These are phyloP conservation scores for Colletotrichum sp. DNA, from an alignment of 2,329 filamentous ascomycete genomes.

Conservation along the genomic window DNA sequence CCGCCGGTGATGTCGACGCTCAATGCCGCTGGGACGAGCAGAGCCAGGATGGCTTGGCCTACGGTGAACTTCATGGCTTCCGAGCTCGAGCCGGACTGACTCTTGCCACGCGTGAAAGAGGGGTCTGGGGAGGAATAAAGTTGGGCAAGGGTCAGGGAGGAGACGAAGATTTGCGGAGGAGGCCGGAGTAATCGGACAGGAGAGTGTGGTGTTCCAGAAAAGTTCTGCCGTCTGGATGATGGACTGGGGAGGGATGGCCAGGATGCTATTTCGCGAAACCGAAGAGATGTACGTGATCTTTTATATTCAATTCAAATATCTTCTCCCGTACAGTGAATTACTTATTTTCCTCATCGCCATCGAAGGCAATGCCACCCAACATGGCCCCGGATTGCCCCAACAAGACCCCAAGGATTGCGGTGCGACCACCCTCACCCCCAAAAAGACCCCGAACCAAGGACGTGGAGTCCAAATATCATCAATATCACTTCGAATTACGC, in stretches of 20 bases:
- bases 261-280: neutral
- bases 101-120: neutral
- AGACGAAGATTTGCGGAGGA: too few relatives aligned
- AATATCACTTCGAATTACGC: neutral
- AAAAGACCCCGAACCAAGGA: neutral
- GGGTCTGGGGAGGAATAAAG: neutral
- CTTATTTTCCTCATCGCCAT: neutral
- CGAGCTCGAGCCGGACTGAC: neutral
- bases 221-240: neutral
- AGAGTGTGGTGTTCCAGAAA: neutral
- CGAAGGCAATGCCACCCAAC: neutral
- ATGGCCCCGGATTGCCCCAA: neutral
- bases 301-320: neutral
- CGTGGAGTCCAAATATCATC: neutral
- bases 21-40: neutral
- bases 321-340: neutral
- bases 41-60: neutral
- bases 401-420: neutral
- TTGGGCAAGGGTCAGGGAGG: neutral
- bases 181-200: neutral
- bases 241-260: neutral
- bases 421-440: neutral
- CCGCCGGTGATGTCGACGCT: neutral
- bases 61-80: neutral
- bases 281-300: neutral